Conservation (phyloP, 2,329 filamentous ascomycete genomes). For the Apiospora rasikravindrae region DNA sequence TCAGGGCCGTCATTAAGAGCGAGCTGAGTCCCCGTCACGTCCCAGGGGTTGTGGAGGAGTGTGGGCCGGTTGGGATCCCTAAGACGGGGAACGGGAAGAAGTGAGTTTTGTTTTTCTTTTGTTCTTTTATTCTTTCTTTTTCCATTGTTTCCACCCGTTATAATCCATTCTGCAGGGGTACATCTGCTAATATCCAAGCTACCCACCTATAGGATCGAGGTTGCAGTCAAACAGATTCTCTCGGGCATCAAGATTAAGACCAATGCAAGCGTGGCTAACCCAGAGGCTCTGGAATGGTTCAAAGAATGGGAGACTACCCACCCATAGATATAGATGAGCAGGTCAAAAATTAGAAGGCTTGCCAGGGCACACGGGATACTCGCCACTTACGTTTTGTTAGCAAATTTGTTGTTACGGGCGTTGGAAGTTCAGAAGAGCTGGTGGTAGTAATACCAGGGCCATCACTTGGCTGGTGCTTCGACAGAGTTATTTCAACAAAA, state of each 20-base stretch:
- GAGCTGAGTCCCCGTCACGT: conserved; percentile 91
- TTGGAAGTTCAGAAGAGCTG: neutral
- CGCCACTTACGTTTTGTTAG: neutral
- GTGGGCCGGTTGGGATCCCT: conserved; percentile 75
- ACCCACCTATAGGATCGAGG: conserved; percentile 71
- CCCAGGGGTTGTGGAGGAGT: conserved; percentile 80
- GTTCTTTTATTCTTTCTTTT: neutral
- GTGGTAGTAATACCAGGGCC: neutral
- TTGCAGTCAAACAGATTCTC: conserved; percentile 94
- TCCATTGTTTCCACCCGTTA: neutral
- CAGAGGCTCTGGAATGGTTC: conserved; percentile 88
- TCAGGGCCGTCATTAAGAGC: conserved; percentile 72
- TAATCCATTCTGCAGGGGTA: neutral
- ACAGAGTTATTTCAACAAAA: neutral
- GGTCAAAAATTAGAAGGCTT: neutral
- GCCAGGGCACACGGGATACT: neutral
- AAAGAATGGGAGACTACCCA: conserved; percentile 71
- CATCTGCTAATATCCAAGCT: conserved; percentile 16
- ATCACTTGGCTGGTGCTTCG: neutral
- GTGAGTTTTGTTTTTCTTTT: conserved; percentile 52
- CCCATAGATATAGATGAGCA: conserved; percentile 23
- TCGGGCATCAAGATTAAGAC: conserved; percentile 87
- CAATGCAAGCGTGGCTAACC: conserved; percentile 91
- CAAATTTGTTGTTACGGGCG: neutral
- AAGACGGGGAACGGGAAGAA: conserved; percentile 97